phyloP scores from a whole-genome alignment of 345 rosid species.

The Anacardium occidentale region DNA sequence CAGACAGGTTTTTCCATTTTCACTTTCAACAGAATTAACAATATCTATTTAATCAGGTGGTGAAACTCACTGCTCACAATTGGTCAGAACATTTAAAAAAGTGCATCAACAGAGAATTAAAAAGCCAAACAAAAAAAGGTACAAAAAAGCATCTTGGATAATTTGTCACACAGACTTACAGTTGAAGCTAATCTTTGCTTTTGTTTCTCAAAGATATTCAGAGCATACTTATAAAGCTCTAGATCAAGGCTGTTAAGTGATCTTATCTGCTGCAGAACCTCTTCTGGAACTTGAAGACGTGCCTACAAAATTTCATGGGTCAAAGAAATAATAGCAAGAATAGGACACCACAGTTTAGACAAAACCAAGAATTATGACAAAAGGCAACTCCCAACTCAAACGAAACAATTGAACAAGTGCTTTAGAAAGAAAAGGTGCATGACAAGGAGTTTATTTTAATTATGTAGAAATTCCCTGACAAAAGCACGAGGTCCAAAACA shows the following conservation, averaged over 20 bases:
- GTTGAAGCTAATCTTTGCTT: constrained; percentile 23
- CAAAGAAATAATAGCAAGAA: constrained; percentile 1
- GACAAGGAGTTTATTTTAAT: neutral
- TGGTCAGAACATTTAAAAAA: neutral
- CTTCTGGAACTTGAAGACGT: constrained; percentile 51
- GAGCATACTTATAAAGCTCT: constrained; percentile 81
- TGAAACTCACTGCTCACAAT: neutral
- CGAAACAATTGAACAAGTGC: neutral
- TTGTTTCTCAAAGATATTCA: constrained; percentile 61
- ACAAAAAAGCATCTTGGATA: neutral
- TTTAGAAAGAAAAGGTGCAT: neutral
- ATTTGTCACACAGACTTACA: constrained; percentile 27
- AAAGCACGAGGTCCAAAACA: neutral
- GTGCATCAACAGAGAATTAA: neutral
- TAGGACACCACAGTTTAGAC: neutral
- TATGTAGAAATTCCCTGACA: neutral
- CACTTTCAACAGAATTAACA: no score
- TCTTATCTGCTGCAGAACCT: constrained; percentile 59
- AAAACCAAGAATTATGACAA: neutral
- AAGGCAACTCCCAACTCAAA: neutral
- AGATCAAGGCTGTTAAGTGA: constrained; percentile 78
- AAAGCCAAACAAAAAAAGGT: neutral
- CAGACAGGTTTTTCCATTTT: no score
- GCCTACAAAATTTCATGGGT: constrained; percentile 46
- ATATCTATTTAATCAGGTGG: neutral